These are phyloP conservation scores for Epicoccum nigrum DNA, from an alignment of 2,329 filamentous ascomycete genomes.

Conservation along the genomic window DNA sequence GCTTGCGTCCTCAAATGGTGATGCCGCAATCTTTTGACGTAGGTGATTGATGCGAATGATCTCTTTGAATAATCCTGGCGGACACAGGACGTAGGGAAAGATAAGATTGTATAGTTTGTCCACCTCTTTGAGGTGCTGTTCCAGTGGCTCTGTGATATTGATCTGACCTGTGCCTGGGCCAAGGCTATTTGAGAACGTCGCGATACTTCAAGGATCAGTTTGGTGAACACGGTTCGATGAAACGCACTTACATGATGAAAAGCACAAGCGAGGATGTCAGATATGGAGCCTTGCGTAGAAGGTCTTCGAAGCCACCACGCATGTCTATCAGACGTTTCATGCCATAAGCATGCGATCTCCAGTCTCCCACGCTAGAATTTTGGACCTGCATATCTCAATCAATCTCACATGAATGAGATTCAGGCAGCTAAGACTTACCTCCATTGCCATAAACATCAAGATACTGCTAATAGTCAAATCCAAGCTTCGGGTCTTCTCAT, in stretches of 20 bases:
- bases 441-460: slow-evolving; percentile 37
- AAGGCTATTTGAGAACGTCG: slow-evolving; percentile 33
- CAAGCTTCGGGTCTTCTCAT: slow-evolving; percentile 31
- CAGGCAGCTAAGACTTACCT: slow-evolving; percentile 24
- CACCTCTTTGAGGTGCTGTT: slow-evolving; percentile 24
- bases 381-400: slow-evolving; percentile 29
- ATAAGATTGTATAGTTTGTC: slow-evolving; percentile 31
- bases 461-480: slow-evolving; percentile 38
- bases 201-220: slow-evolving; percentile 24
- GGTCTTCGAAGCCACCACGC: slow-evolving; percentile 32
- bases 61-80: slow-evolving; percentile 30
- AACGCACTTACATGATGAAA: slow-evolving; percentile 32
- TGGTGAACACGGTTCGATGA: too few relatives aligned
- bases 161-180: slow-evolving; percentile 36
- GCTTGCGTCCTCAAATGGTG: slow-evolving; percentile 8
- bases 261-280: slow-evolving; percentile 30
- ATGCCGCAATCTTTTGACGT: slow-evolving; percentile 21
- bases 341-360: slow-evolving; percentile 37
- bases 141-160: slow-evolving; percentile 18
- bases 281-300: slow-evolving; percentile 25
- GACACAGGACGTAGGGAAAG: slow-evolving; percentile 38
- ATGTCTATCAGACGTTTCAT: slow-evolving; percentile 36
- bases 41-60: slow-evolving; percentile 35
- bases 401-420: neutral
- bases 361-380: slow-evolving; percentile 27